A percentile compares a stretch with the other conserved stretches of the same genome.
phyloP scores from a whole-genome alignment of 805 yeast species.

The Hanseniaspora guilliermondii region DNA sequence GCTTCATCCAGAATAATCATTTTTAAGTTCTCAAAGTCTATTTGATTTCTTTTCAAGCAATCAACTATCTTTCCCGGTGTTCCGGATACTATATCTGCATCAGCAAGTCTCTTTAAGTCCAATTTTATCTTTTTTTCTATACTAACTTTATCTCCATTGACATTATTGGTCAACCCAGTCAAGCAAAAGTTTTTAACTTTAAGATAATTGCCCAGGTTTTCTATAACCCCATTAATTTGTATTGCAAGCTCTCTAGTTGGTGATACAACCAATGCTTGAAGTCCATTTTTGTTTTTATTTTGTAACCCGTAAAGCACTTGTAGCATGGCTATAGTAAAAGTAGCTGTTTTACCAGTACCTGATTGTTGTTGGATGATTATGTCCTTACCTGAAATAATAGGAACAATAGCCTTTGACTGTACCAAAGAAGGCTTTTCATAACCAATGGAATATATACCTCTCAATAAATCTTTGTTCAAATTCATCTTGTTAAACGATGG shows the following conservation, averaged over 20 bases:
- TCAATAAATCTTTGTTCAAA: slow-evolving; percentile 47
- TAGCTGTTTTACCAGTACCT: slow-evolving; percentile 98
- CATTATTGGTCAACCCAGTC: slow-evolving; percentile 48
- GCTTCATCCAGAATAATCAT: slow-evolving; percentile 93
- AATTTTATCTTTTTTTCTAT: slow-evolving; percentile 32
- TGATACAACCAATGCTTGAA: slow-evolving; percentile 82
- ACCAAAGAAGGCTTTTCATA: slow-evolving; percentile 94
- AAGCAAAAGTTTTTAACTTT: slow-evolving; percentile 79
- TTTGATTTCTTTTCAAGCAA: slow-evolving; percentile 71
- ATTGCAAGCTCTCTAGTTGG: slow-evolving; percentile 95
- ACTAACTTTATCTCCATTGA: slow-evolving; percentile 46
- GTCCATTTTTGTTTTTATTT: slow-evolving; percentile 50
- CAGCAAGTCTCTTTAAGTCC: slow-evolving; percentile 58
- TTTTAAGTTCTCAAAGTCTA: slow-evolving; percentile 64
- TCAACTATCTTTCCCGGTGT: slow-evolving; percentile 95
- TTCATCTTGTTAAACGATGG: slow-evolving; percentile 63
- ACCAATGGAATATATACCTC: slow-evolving; percentile 74
- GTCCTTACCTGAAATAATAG: slow-evolving; percentile 85
- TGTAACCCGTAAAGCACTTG: slow-evolving; percentile 42
- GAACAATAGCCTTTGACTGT: slow-evolving; percentile 91
- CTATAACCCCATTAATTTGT: slow-evolving; percentile 82
- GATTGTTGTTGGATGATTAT: slow-evolving; percentile 97
- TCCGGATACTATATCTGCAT: slow-evolving; percentile 86
- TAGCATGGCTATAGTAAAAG: slow-evolving; percentile 89
- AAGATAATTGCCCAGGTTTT: slow-evolving; percentile 77